Base-by-base conservation (phyloP, 768 basidiomycete species). In the Naganishia vaughanmartiniae region DNA sequence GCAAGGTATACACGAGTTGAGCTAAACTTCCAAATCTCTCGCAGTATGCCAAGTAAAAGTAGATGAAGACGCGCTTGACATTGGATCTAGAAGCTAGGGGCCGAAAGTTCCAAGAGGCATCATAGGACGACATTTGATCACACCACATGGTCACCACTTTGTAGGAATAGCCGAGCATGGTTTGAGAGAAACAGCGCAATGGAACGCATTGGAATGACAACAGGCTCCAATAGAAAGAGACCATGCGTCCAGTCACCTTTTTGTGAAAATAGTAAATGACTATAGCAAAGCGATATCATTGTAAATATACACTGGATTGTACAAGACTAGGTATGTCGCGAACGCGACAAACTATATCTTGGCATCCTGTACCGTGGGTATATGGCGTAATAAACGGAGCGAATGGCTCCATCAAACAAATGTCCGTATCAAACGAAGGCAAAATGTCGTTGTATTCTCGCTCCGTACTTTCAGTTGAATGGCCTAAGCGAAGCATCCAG, bases 301-400 rank as follows among this genome's bases (percentile, higher is more conserved):
- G 42, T 63, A 63, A 42, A 45, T 63, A 63, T 63, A 63, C 60
- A 63, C 60, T 63, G 39, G 60, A 63, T 26, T 45, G 21, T 51
- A 28, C 60, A 63, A 63, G 60, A 28, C 15, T 45, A 30, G n/a
- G 57, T 28, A 63, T 45, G 26, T 45, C 60, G 60, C 39, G 9
- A 26, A 63, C 60, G 39, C 24, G 48, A 26, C 48, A 63, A 34
- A 19, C 39, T 4, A 63, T 17, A 42, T 39, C 60, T 63, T 63
- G 60, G 30, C 42, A 42, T 63, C 60, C 60, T 63, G 60, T 30
- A 63, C 60, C 39, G 36, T 58, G 60, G 60, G 60, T 63, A 63
- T 63, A 63, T 42, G 48, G 60, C 39, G 60, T 63, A 21, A 63
- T 63, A 42, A 26, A 15, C n/a, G 39, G 24, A 45, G 39, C 39